Evolutionary conservation across 306 rosid species (phyloP), one percentile per base, ranked within the genome.

Genomic region (Chamaecrista fasciculata): DNA sequence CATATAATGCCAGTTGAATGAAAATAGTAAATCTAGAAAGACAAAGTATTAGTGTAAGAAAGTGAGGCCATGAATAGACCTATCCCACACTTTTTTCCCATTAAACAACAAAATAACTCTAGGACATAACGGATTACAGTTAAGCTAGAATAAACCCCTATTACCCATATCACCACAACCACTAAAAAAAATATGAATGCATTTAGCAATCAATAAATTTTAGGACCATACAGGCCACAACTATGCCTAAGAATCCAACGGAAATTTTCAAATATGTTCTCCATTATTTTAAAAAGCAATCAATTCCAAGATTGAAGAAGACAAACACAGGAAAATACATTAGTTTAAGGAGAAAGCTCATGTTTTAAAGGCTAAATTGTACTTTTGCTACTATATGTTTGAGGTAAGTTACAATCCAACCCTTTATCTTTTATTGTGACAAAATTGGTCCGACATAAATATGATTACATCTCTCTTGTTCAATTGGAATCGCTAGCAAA

Each of bases 1-100:
- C 53, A 62, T 44, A 23, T 34, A 57, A 69, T 75, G n/a, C n/a
- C 76, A 63, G 46, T n/a, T 51, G 44, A 26, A 36, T 15, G 39
- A 46, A 51, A 72, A 36, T 64, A 36, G 11, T 39, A 8, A 57
- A 42, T 64, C 82, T 59, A 44, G 46, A 53, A 46, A 46, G 31
- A 14, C 63, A 3, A 47, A 61, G 69, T 39, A 12, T 68, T 42
- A 59, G 53, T 34, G 11, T 42, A 8, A 40, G 39, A 76, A 34
- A 18, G 52, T 21, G 37, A 70, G 66, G 33, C 33, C 23, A n/a
- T n/a, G n/a, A n/a, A n/a, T n/a, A n/a, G n/a, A n/a, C n/a, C n/a
- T n/a, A n/a, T n/a, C n/a, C n/a, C n/a, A n/a, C n/a, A n/a, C n/a
- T n/a, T n/a, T n/a, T n/a, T n/a, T n/a, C n/a, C n/a, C n/a, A n/a